These are phyloP conservation scores for Neopestalotiopsis rosae DNA, from an alignment of 2,329 filamentous ascomycete genomes.

Conservation along the genomic window DNA sequence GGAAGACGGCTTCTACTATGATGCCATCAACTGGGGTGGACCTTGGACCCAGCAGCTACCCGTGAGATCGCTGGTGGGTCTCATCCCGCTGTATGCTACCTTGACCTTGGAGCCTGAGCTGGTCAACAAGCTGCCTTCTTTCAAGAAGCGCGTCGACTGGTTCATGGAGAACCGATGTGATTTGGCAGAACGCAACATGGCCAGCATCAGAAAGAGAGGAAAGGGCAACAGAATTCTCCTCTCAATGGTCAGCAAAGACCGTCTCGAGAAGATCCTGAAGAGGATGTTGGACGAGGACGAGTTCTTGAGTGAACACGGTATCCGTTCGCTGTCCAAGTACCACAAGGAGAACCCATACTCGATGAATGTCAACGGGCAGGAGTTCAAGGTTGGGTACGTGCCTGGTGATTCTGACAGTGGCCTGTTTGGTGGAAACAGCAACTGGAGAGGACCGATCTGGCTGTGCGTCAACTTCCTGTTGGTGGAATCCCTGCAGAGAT, in stretches of 20 bases:
- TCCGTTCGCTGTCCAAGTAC: conserved; percentile 88
- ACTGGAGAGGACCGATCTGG: conserved; percentile 97
- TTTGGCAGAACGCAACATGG: conserved; percentile 90
- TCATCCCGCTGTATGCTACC: conserved; percentile 93
- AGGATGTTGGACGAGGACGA: conserved; percentile 95
- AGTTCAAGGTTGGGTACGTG: conserved; percentile 86
- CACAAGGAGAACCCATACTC: conserved; percentile 90
- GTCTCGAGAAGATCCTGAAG: conserved; percentile 86
- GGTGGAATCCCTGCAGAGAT: conserved; percentile 91
- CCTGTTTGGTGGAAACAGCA: conserved; percentile 95
- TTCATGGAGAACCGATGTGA: conserved; percentile 89
- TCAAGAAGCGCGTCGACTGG: conserved; percentile 94
- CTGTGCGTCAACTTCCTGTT: conserved; percentile 94
- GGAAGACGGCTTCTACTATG: conserved; percentile 96
- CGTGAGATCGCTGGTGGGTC: conserved; percentile 87
- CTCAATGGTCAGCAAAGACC: conserved; percentile 89
- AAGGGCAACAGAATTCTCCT: conserved; percentile 88
- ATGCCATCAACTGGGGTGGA: conserved; percentile 95
- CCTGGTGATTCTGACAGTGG: conserved; percentile 96
- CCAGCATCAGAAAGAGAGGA: conserved; percentile 87
- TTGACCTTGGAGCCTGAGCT: conserved; percentile 92
- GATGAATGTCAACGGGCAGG: conserved; percentile 94
- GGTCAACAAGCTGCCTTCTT: conserved; percentile 87
- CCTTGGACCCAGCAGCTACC: conserved; percentile 93
- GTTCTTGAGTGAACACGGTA: conserved; percentile 88